These are phyloP conservation scores for Scutellaria barbata DNA, from an alignment of 257 asterid species.

Conservation along the genomic window DNA sequence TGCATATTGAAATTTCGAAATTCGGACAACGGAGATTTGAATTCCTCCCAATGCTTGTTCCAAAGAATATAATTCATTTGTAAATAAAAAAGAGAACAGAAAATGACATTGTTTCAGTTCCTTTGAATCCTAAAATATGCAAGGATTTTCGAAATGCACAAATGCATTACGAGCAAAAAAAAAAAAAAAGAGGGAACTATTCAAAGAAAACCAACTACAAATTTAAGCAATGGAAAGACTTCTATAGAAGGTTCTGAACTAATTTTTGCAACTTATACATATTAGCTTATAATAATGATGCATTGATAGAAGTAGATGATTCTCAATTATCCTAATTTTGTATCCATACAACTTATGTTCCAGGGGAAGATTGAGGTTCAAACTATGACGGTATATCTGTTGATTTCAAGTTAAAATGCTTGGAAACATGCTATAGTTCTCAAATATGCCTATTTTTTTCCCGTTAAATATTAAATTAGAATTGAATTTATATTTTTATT, in stretches of 20 bases:
- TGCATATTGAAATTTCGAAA: background rate
- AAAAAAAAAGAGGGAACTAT: background rate
- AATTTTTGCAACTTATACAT: background rate
- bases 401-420: slow-evolving; percentile 1
- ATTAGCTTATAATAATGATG: background rate
- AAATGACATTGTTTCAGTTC: background rate
- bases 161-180: background rate
- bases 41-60: slow-evolving; percentile 7
- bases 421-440: background rate
- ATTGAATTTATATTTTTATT: background rate
- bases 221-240: background rate
- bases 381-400: background rate
- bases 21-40: background rate
- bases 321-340: too few species aligned
- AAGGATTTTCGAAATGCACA: background rate
- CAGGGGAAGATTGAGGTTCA: background rate
- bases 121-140: background rate
- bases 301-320: background rate
- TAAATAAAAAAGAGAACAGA: background rate
- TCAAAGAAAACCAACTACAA: background rate
- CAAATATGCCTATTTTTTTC: too few species aligned
- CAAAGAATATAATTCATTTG: background rate
- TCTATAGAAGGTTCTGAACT: background rate
- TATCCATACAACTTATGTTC: background rate
- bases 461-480: background rate